Evolutionary conservation across 306 rosid genomes (phyloP).

Genomic region (Vigna hirtella): DNA sequence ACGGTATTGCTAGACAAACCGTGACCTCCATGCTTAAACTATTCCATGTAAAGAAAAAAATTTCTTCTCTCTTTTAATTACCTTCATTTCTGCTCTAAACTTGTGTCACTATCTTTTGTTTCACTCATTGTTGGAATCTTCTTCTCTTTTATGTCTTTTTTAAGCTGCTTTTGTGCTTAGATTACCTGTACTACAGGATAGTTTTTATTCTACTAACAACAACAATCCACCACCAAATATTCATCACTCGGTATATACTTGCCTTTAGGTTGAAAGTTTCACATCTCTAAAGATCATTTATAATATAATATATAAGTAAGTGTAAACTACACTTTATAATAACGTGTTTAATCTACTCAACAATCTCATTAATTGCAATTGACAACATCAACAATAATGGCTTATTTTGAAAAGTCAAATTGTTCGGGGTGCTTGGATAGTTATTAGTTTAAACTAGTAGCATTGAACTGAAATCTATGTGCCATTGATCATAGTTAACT

Average conservation of each 20-base stretch:
- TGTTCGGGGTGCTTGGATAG: background rate
- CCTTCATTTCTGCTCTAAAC: constrained; percentile 40
- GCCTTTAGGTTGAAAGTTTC: background rate
- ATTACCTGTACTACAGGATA: constrained; percentile 48
- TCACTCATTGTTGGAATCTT: constrained; percentile 57
- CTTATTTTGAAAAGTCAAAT: constrained; percentile 26
- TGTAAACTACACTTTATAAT: too few species aligned
- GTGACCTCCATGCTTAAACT: constrained; percentile 58
- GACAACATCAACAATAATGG: constrained; percentile 17
- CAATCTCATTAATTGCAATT: background rate
- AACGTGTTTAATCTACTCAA: too few species aligned
- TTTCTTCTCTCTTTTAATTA: constrained; percentile 22
- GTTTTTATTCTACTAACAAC: constrained; percentile 43
- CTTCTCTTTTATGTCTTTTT: constrained; percentile 36
- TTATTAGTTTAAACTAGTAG: background rate
- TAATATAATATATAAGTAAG: too few species aligned
- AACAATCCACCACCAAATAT: constrained; percentile 43
- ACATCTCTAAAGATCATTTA: too few species aligned
- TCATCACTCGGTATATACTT: constrained; percentile 18
- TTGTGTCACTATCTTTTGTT: constrained; percentile 62
- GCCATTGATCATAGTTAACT: background rate
- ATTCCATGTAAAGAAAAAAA: constrained; percentile 39
- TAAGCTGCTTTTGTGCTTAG: constrained; percentile 38
- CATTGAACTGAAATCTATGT: background rate
- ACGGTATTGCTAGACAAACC: constrained; percentile 68